These are phyloP conservation scores for Sphagnurus paluster DNA, from an alignment of 1,284 basidiomycete genomes.

Conservation along the genomic window DNA sequence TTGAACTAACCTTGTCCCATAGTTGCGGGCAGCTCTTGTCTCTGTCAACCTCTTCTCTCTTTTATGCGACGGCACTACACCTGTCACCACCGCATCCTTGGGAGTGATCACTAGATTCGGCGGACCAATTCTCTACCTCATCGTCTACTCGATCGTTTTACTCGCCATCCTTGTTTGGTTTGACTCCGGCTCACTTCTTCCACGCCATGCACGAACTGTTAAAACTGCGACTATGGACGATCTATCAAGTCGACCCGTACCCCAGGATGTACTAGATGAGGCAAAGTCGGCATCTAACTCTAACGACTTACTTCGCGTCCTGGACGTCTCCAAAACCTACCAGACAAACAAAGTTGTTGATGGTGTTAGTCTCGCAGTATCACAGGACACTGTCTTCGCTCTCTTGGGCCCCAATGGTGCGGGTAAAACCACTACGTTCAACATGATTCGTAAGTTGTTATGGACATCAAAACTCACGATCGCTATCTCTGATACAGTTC, in stretches of 20 bases:
- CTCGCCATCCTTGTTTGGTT: slow-evolving; percentile 35
- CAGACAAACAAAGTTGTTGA: slow-evolving; percentile 63
- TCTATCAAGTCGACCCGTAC: slow-evolving; percentile 16
- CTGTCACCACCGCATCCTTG: slow-evolving; percentile 47
- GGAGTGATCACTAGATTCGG: slow-evolving; percentile 64
- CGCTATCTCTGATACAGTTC: neutral
- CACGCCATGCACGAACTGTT: slow-evolving; percentile 16
- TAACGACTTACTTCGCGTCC: slow-evolving; percentile 60
- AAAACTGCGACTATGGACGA: slow-evolving; percentile 14
- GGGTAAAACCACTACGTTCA: slow-evolving; percentile 79
- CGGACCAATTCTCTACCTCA: slow-evolving; percentile 75
- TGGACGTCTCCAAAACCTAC: slow-evolving; percentile 70
- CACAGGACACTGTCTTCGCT: slow-evolving; percentile 65
- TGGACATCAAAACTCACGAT: neutral
- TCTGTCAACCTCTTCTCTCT: slow-evolving; percentile 78
- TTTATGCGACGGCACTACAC: slow-evolving; percentile 61
- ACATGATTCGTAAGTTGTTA: slow-evolving; percentile 61
- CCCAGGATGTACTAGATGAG: slow-evolving; percentile 55
- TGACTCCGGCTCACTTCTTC: slow-evolving; percentile 32
- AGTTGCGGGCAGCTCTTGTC: slow-evolving; percentile 63
- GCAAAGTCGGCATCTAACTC: slow-evolving; percentile 47
- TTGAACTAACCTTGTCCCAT: neutral
- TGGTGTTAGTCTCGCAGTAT: slow-evolving; percentile 71
- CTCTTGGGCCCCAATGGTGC: slow-evolving; percentile 82
- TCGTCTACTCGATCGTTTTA: slow-evolving; percentile 40